Base-by-base conservation (phyloP, 2,329 filamentous ascomycete genomes). In the Trichoderma simmonsii region DNA sequence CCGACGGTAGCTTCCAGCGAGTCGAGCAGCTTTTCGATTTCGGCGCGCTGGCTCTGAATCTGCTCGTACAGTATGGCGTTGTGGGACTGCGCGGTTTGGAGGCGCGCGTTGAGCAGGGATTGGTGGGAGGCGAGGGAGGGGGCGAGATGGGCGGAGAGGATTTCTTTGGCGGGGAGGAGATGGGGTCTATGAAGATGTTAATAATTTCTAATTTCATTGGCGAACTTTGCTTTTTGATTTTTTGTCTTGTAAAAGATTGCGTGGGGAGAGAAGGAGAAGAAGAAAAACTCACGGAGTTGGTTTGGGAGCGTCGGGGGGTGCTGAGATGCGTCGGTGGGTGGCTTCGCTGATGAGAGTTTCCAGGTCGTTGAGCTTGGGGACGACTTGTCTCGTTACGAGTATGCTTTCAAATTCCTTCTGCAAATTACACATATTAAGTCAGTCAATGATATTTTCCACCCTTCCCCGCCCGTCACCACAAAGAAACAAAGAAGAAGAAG, bases 381-480 rank as follows among this genome's bases (percentile, higher is more conserved):
- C 84, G 14, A 90, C 88, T 59, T 84, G 81, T 72, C 88, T 81
- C 72, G 83, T 81, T 21, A 81, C 76, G 72, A 90, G 78, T 71
- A 91, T 88, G 21, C 81, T 82, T 24, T 86, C 85, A 77, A 91
- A 91, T 78, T 91, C 88, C 77, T 83, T 84, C 82, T 87, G 32
- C 14, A 34, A 9, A 21, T 4, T 5, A 12, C 54, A 9, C 54
- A 67, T 28, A 14, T n/a, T 9, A 5, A 34, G 30, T 18, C 14
- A 5, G 11, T 63, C 43, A 65, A 51, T 26, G 59, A 30, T n/a
- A 15, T 15, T 15, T 39, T 36, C 8, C 8, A 15, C 21, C n/a
- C 26, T 4, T 32, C 18, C 34, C 8, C 30, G 6, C 12, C 34
- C 34, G 3, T 39, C 36, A 39, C 14, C 14, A 39, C 36, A 15